Conservation (phyloP, 23 red algal species). For the Pyropia haitanensis region DNA sequence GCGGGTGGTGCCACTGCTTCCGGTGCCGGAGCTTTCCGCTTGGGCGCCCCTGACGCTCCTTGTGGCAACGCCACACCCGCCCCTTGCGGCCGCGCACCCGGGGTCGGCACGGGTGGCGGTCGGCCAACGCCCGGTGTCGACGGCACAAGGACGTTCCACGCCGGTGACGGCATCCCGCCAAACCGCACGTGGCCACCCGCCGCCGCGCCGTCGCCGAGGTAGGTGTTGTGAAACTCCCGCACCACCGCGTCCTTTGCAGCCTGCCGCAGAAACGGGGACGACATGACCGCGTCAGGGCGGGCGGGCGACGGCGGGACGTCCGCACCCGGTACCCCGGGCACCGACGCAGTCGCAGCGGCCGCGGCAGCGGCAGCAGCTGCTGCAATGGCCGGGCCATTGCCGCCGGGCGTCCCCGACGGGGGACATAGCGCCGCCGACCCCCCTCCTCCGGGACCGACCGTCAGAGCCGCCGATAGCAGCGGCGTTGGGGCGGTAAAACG, state of each 20-base stretch:
- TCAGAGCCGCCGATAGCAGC: not conserved
- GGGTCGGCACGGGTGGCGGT: slow-evolving; percentile 2
- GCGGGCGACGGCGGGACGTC: not conserved
- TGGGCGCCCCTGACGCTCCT: not conserved
- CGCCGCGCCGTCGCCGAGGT: slow-evolving; percentile 14
- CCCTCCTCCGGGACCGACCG: not conserved
- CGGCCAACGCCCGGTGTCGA: not conserved
- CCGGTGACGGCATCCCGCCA: too few species aligned
- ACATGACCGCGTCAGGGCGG: not conserved
- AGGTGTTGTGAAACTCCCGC: slow-evolving; percentile 52
- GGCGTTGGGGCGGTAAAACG: slow-evolving; percentile 3
- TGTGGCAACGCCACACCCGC: not conserved
- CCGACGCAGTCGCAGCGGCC: slow-evolving; percentile 8
- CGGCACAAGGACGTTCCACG: not conserved
- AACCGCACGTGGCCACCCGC: too few species aligned
- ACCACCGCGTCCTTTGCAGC: slow-evolving; percentile 54
- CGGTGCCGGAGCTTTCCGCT: not conserved
- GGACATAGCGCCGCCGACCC: not conserved
- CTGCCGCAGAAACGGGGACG: slow-evolving; percentile 20
- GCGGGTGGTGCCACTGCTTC: too few species aligned
- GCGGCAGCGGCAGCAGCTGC: slow-evolving; percentile 13
- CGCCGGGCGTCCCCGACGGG: not conserved
- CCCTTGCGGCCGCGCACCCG: not conserved
- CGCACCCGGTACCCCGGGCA: not conserved
- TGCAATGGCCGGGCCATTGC: slow-evolving; percentile 36